These are phyloP conservation scores for Xenoacremonium recifei DNA, from an alignment of 2,329 filamentous ascomycete genomes.

Conservation along the genomic window DNA sequence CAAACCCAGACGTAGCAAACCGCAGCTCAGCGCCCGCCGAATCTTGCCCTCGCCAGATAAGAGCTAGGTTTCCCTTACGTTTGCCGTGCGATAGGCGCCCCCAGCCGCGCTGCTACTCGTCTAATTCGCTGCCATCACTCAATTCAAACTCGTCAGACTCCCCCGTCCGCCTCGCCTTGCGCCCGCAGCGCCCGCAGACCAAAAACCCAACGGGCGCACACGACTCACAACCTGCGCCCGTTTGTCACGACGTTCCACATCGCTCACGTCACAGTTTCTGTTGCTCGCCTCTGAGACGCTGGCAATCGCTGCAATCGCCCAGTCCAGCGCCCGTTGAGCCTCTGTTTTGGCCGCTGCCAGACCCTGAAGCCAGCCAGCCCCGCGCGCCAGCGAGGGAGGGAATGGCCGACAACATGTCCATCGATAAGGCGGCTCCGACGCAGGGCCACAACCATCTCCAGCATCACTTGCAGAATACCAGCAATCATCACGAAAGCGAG, in stretches of 20 bases:
- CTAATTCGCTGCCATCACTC: too few relatives aligned
- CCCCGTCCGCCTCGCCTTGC: conserved; percentile 28
- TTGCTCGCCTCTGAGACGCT: conserved; percentile 36
- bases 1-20: not conserved
- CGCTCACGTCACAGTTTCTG: conserved; percentile 33
- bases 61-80: conserved; percentile 30
- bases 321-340: too few relatives aligned
- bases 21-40: not conserved
- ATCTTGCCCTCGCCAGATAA: conserved; percentile 30
- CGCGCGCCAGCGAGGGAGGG: conserved; percentile 33
- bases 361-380: too few relatives aligned
- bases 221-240: conserved; percentile 27
- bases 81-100: conserved; percentile 25
- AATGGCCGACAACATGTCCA: conserved; percentile 68
- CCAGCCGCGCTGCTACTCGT: too few relatives aligned
- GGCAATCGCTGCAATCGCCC: conserved; percentile 34
- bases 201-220: conserved; percentile 36
- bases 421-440: conserved; percentile 50
- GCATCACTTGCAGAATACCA: conserved; percentile 27
- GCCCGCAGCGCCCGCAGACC: conserved; percentile 35
- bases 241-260: conserved; percentile 27
- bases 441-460: conserved; percentile 21
- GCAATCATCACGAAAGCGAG: conserved; percentile 51
- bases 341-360: too few relatives aligned
- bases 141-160: too few relatives aligned